Conservation (phyloP, 148 eudicot species). For the Salicornia ramosissima region DNA sequence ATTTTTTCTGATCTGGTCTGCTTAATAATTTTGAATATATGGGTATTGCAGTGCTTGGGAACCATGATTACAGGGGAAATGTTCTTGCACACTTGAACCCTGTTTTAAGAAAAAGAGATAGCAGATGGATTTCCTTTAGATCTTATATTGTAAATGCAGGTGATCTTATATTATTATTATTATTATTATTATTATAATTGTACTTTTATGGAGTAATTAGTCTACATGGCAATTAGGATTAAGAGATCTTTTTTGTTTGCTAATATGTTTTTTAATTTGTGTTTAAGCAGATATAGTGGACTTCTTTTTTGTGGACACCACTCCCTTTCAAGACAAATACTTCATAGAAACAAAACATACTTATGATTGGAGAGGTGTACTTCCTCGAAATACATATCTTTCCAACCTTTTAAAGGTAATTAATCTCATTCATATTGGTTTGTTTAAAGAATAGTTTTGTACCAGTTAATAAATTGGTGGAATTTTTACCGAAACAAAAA, state of each 20-base stretch:
- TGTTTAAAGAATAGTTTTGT: no score
- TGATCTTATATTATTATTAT: no score
- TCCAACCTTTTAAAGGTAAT: constrained; percentile 45
- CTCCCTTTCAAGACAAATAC: constrained; percentile 63
- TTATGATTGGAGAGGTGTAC: constrained; percentile 75
- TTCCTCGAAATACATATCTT: constrained; percentile 40
- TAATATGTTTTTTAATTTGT: neutral
- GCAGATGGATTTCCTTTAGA: constrained; percentile 65
- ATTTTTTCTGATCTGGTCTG: no score
- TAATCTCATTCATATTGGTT: neutral
- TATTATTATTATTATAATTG: no score
- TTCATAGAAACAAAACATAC: constrained; percentile 37
- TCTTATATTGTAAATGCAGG: constrained; percentile 71
- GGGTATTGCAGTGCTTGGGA: constrained; percentile 56
- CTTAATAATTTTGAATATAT: no score
- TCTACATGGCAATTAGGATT: neutral
- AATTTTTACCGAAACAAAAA: no score
- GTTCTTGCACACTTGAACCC: constrained; percentile 63
- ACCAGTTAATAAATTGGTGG: no score
- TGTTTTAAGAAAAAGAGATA: constrained; percentile 41
- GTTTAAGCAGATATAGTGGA: constrained; percentile 50
- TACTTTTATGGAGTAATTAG: no score
- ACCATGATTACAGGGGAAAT: constrained; percentile 86
- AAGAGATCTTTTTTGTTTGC: neutral
- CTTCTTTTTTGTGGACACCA: constrained; percentile 73